Evolutionary conservation across 306 rosid species (phyloP).

Genomic region (Cicer pinnatifidum): DNA sequence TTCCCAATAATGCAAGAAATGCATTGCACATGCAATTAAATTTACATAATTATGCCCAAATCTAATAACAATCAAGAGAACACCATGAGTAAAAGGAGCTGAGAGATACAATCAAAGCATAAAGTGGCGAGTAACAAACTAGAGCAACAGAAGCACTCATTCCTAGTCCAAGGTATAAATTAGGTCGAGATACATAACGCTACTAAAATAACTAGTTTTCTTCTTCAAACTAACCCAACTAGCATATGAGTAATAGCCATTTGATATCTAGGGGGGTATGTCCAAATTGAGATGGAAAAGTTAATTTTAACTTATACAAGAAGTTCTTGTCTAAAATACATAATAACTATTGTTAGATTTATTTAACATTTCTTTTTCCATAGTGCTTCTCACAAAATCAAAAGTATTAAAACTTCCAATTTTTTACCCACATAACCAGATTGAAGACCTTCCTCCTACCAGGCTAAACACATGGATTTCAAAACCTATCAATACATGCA

Average conservation of each 20-base stretch:
- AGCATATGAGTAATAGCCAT: neutral
- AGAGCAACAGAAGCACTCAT: neutral
- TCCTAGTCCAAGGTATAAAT: neutral
- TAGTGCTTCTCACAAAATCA: slow-evolving; percentile 5
- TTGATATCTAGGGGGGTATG: neutral
- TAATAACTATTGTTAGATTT: neutral
- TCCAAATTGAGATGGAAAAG: neutral
- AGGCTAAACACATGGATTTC: slow-evolving; percentile 7
- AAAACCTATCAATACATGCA: neutral
- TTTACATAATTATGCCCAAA: slow-evolving; percentile 27
- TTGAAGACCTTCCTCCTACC: slow-evolving; percentile 10
- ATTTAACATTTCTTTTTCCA: neutral
- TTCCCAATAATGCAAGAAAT: neutral
- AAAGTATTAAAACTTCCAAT: slow-evolving; percentile 19
- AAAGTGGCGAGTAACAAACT: slow-evolving; percentile 9
- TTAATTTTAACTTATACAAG: neutral
- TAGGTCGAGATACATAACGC: neutral
- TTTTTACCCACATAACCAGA: neutral
- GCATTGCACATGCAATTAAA: slow-evolving; percentile 2
- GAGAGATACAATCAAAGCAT: neutral
- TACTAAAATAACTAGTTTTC: neutral
- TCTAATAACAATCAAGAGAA: slow-evolving; percentile 33
- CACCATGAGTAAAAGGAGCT: neutral
- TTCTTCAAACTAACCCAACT: slow-evolving; percentile 16
- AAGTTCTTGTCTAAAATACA: neutral